Evolutionary conservation across 768 basidiomycete genomes (phyloP).

Genomic region (Lactarius pseudohatsudake): DNA sequence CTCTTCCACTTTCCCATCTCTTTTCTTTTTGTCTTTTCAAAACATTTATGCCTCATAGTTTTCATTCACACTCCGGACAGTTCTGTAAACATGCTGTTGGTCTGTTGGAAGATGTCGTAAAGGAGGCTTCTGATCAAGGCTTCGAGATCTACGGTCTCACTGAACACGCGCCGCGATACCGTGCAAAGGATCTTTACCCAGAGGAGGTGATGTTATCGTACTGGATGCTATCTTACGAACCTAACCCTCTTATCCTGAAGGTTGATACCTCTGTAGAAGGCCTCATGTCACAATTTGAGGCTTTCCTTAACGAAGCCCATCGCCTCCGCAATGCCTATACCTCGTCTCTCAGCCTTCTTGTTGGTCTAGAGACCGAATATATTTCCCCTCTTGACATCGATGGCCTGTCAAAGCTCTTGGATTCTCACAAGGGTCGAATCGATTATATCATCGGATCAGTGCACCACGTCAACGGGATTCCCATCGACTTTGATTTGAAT

Average conservation of each 20-base stretch:
- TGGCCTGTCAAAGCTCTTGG: constrained; percentile 53
- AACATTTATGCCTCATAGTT: constrained; percentile 60
- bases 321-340: constrained; percentile 66
- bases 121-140: constrained; percentile 72
- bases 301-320: constrained; percentile 77
- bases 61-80: constrained; percentile 91
- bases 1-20: not conserved
- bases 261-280: constrained; percentile 49
- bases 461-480: constrained; percentile 84
- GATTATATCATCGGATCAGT: constrained; percentile 92
- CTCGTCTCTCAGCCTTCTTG: constrained; percentile 67
- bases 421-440: constrained; percentile 49
- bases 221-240: constrained; percentile 1
- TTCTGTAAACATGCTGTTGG: constrained; percentile 91
- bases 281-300: constrained; percentile 64
- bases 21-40: not conserved
- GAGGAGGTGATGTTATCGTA: constrained; percentile 71
- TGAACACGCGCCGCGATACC: constrained; percentile 92
- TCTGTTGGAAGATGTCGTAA: constrained; percentile 74
- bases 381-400: constrained; percentile 70
- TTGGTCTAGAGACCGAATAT: constrained; percentile 92
- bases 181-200: constrained; percentile 80
- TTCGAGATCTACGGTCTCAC: constrained; percentile 85
- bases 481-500: constrained; percentile 86
- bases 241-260: constrained; percentile 41